Percentiles rank a stretch among this genome's conserved stretches.
phyloP scores from a whole-genome alignment of 176 grass and related monocot genomes.

The Cenchrus purpureus region DNA sequence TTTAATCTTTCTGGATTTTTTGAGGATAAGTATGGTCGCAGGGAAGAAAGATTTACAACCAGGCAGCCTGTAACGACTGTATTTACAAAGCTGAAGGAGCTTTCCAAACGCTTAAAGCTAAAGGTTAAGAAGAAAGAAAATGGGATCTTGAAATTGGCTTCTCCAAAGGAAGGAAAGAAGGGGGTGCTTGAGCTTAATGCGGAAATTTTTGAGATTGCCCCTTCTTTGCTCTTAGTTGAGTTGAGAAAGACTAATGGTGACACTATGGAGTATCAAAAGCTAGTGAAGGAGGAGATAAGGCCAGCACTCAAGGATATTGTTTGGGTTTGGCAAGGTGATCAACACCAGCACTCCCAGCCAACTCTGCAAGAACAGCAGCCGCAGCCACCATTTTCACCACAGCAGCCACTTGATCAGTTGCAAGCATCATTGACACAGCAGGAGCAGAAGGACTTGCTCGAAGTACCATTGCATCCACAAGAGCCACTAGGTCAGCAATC shows the following conservation, averaged over 20 bases:
- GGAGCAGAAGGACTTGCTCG: slow-evolving; percentile 14
- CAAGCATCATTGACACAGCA: slow-evolving; percentile 28
- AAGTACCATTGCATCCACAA: slow-evolving; percentile 20
- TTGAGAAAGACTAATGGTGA: slow-evolving; percentile 82
- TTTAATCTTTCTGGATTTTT: slow-evolving; percentile 85
- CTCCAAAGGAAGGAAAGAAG: slow-evolving; percentile 80
- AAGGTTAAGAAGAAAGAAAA: slow-evolving; percentile 82
- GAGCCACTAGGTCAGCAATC: slow-evolving; percentile 9
- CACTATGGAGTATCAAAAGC: slow-evolving; percentile 77
- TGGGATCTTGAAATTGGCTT: slow-evolving; percentile 64
- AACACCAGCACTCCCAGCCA: slow-evolving; percentile 33
- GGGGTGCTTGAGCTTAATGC: slow-evolving; percentile 74
- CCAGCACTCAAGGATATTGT: slow-evolving; percentile 89
- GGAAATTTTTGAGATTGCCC: slow-evolving; percentile 78
- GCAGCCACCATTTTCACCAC: slow-evolving; percentile 5
- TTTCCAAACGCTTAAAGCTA: slow-evolving; percentile 66
- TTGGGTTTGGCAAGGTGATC: slow-evolving; percentile 88
- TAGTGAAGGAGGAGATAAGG: slow-evolving; percentile 79
- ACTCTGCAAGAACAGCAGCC: slow-evolving; percentile 36
- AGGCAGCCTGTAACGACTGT: slow-evolving; percentile 57
- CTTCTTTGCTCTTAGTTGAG: slow-evolving; percentile 84
- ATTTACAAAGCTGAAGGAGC: slow-evolving; percentile 69
- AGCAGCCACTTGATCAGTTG: slow-evolving; percentile 11
- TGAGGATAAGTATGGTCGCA: slow-evolving; percentile 54
- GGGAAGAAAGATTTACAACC: slow-evolving; percentile 78